These are phyloP conservation scores for Beta vulgaris DNA, from an alignment of 148 eudicot genomes.

Conservation along the genomic window DNA sequence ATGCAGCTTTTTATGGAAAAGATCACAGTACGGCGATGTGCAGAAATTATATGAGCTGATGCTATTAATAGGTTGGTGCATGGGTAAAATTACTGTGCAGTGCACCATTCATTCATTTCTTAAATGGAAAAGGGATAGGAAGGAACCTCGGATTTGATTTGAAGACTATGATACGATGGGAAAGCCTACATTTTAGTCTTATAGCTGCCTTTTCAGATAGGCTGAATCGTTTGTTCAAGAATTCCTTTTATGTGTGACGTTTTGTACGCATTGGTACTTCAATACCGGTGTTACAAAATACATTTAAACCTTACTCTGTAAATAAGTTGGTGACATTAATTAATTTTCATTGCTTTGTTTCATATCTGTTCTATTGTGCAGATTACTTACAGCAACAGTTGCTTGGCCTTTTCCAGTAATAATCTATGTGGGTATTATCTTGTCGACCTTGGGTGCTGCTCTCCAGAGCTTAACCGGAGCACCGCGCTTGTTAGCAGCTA, in stretches of 20 bases:
- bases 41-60: no score
- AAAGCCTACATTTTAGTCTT: no score
- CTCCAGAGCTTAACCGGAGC: conserved; percentile 97
- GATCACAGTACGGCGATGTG: no score
- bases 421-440: conserved; percentile 84
- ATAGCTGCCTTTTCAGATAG: neutral
- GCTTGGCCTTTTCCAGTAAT: conserved; percentile 94
- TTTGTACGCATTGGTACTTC: neutral
- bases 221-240: neutral
- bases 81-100: no score
- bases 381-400: conserved; percentile 91
- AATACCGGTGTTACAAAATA: neutral
- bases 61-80: no score
- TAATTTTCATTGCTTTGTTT: neutral
- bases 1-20: no score
- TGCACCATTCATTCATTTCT: no score
- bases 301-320: neutral
- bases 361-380: conserved; percentile 39
- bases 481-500: conserved; percentile 93
- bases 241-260: neutral
- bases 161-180: no score
- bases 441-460: conserved; percentile 97
- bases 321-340: neutral
- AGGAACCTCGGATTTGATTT: no score
- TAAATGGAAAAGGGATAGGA: no score